phyloP scores from a whole-genome alignment of 139 green algal species.

The Dunaliella sp. region DNA sequence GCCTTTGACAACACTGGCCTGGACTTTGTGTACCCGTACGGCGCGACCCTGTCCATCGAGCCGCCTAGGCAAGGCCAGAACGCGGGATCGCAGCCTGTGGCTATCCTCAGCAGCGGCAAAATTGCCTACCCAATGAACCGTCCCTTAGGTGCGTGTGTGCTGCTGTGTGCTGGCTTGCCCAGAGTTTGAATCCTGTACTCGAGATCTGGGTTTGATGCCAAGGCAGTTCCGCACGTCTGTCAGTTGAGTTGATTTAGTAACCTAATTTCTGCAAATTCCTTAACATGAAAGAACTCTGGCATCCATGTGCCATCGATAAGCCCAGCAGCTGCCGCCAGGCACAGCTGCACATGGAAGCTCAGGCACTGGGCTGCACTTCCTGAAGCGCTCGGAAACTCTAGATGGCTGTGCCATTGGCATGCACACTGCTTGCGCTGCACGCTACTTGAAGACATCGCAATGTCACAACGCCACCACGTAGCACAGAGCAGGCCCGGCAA shows the following conservation, averaged over 20 bases:
- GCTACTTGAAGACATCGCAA: no score
- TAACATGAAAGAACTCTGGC: no score
- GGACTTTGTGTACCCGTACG: slow-evolving; percentile 75
- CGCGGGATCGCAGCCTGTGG: slow-evolving; percentile 36
- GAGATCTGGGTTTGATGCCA: neutral
- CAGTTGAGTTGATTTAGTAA: neutral
- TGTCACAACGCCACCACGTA: no score
- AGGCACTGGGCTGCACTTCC: no score
- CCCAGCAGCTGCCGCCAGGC: no score
- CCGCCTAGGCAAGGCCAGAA: slow-evolving; percentile 31
- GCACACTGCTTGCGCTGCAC: no score
- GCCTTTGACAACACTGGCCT: slow-evolving; percentile 57
- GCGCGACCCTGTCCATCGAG: slow-evolving; percentile 68
- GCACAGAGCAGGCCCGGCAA: no score
- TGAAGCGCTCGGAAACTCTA: no score
- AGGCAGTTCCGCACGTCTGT: neutral
- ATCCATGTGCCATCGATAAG: no score
- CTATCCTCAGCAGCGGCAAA: slow-evolving; percentile 72
- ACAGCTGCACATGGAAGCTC: no score
- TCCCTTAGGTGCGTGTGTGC: slow-evolving; percentile 43
- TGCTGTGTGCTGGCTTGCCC: neutral
- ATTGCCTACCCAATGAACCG: slow-evolving; percentile 78
- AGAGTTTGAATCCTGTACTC: neutral
- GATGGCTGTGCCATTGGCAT: no score
- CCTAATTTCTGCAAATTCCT: neutral